Conservation (phyloP, 768 basidiomycete genomes). For the Pseudohyphozyma bogoriensis region DNA sequence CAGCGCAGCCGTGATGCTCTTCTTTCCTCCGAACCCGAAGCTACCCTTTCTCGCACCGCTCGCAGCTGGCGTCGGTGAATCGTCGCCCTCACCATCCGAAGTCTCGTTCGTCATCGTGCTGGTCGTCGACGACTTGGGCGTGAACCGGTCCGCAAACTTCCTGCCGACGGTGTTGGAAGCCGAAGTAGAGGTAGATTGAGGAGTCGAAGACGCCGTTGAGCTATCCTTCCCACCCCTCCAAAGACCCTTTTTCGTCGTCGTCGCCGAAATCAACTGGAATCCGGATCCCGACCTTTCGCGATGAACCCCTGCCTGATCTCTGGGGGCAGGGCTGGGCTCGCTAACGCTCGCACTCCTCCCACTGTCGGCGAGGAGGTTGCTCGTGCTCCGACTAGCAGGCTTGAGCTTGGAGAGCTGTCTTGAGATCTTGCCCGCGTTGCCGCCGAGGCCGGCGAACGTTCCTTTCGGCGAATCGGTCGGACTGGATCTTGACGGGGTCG, state of each 20-base stretch:
- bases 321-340: background rate
- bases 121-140: background rate
- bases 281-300: no score
- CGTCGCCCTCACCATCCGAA: no score
- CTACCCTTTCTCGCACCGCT: no score
- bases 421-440: no score
- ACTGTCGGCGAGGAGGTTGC: background rate
- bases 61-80: no score
- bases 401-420: background rate
- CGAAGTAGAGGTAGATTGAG: background rate
- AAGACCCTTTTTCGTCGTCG: conserved; percentile 13
- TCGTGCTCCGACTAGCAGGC: no score
- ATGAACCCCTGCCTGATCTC: background rate
- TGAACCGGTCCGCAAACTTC: background rate
- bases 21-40: no score
- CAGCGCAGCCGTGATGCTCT: conserved; percentile 3
- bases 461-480: background rate
- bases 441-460: background rate
- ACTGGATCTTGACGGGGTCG: conserved; percentile 19
- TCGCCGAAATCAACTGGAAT: conserved; percentile 20
- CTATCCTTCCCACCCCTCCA: no score
- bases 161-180: background rate
- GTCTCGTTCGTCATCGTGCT: no score
- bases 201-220: no score
- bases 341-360: background rate